Conservation (phyloP, 2,329 filamentous ascomycete genomes). For the Aspergillus sp. region DNA sequence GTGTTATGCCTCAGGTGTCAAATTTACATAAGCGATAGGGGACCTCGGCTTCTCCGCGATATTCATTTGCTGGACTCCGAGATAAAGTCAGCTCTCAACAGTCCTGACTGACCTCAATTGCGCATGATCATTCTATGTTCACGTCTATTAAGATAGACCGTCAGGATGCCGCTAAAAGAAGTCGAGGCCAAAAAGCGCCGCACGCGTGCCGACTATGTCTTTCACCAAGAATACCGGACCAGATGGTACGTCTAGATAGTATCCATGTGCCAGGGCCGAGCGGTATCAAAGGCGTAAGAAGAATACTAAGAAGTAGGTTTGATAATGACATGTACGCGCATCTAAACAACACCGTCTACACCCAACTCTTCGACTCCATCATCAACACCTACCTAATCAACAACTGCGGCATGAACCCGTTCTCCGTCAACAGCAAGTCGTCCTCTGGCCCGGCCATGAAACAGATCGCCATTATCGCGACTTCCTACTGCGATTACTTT, state of each 20-base stretch:
- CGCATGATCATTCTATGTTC: too few species aligned
- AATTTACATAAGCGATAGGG: neutral
- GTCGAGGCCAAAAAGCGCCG: slow-evolving; percentile 51
- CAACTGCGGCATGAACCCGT: slow-evolving; percentile 64
- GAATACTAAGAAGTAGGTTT: slow-evolving; percentile 47
- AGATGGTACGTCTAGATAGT: slow-evolving; percentile 54
- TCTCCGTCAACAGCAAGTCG: slow-evolving; percentile 40
- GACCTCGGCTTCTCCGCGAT: neutral
- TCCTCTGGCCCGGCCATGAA: slow-evolving; percentile 5
- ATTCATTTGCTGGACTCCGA: neutral
- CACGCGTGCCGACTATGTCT: slow-evolving; percentile 63
- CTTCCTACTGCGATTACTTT: slow-evolving; percentile 80
- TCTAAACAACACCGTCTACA: slow-evolving; percentile 85
- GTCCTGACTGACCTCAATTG: too few species aligned
- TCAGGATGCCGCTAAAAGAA: slow-evolving; percentile 20
- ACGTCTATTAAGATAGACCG: neutral
- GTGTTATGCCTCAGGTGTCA: neutral
- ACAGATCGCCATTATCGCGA: slow-evolving; percentile 76
- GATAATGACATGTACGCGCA: slow-evolving; percentile 96
- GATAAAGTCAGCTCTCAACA: too few species aligned
- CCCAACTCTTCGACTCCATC: slow-evolving; percentile 79
- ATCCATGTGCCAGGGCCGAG: slow-evolving; percentile 1
- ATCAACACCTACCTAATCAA: slow-evolving; percentile 83
- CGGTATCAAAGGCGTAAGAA: neutral
- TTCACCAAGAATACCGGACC: slow-evolving; percentile 72